These are phyloP conservation scores for Rhododendron ovatum DNA, from an alignment of 148 eudicot genomes.

Conservation along the genomic window DNA sequence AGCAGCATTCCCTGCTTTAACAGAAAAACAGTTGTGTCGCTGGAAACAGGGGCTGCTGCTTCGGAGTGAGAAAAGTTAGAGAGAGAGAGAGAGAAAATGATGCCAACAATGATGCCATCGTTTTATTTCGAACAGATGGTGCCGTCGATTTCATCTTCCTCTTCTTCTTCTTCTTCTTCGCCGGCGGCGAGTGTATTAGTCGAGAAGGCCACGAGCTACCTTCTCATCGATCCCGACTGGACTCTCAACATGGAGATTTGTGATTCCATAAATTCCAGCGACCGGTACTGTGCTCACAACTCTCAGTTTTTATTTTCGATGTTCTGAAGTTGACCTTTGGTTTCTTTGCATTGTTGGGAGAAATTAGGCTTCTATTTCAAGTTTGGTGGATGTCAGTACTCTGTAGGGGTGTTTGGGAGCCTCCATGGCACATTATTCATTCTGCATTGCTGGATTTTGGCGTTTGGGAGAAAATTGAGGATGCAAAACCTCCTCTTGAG, in stretches of 20 bases:
- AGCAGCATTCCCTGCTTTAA: too few relatives aligned
- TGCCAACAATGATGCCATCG: not conserved
- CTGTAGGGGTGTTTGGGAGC: not conserved
- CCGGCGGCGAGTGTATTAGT: constrained; percentile 52
- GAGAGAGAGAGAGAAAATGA: not conserved
- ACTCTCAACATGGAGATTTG: constrained; percentile 85
- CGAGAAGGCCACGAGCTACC: constrained; percentile 93
- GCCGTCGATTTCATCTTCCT: constrained; percentile 21
- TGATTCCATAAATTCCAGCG: constrained; percentile 65
- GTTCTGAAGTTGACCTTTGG: not conserved
- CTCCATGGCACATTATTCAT: not conserved
- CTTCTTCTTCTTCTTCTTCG: not conserved
- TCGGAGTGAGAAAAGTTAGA: not conserved
- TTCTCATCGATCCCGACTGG: constrained; percentile 87
- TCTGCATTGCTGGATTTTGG: not conserved
- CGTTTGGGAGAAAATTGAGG: not conserved
- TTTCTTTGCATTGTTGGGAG: not conserved
- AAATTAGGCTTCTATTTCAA: not conserved
- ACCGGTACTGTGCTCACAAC: constrained; percentile 35
- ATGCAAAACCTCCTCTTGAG: not conserved
- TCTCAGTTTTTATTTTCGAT: not conserved
- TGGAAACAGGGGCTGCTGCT: not conserved
- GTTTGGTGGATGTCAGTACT: not conserved
- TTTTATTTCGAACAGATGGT: not conserved
- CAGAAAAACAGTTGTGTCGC: not conserved